Evolutionary conservation across 768 basidiomycete genomes (phyloP).

Genomic region (Lactifluus piperatus): DNA sequence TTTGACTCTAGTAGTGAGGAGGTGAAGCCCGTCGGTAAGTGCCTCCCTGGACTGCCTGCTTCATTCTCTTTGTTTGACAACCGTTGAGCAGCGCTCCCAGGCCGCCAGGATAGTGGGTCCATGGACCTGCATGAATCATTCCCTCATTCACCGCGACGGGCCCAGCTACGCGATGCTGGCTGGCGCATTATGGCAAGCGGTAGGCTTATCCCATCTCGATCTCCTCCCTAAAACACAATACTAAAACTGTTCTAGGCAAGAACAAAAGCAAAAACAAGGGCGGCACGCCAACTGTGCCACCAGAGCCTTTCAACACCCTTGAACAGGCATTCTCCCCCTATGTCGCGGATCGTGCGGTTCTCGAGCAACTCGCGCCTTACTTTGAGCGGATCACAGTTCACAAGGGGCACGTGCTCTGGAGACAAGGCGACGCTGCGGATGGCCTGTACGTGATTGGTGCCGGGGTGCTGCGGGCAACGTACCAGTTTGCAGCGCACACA

Average conservation of each 20-base stretch:
- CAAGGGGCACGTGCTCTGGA: slow-evolving; percentile 62
- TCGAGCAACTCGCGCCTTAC: slow-evolving; percentile 59
- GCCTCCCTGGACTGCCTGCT: slow-evolving; percentile 2
- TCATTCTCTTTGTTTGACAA: background rate
- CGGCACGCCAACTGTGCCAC: background rate
- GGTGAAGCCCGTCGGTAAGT: slow-evolving; percentile 37
- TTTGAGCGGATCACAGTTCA: slow-evolving; percentile 54
- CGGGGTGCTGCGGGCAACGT: slow-evolving; percentile 77
- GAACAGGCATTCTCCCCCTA: slow-evolving; percentile 74
- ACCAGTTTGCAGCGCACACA: slow-evolving; percentile 61
- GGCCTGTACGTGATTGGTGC: slow-evolving; percentile 86
- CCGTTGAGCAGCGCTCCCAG: slow-evolving; percentile 11
- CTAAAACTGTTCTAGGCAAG: slow-evolving; percentile 11
- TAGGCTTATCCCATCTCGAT: background rate
- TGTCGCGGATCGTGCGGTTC: slow-evolving; percentile 46
- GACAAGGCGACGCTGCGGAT: slow-evolving; percentile 64
- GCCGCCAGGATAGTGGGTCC: slow-evolving; percentile 7
- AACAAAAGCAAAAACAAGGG: slow-evolving; percentile 1
- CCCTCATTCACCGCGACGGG: slow-evolving; percentile 15
- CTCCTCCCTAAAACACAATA: background rate
- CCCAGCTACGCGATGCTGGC: slow-evolving; percentile 18
- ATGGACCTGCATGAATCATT: slow-evolving; percentile 13
- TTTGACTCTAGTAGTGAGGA: slow-evolving; percentile 59
- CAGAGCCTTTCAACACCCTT: slow-evolving; percentile 57
- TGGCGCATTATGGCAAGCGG: slow-evolving; percentile 14